These are phyloP conservation scores for Colletotrichum graminicola DNA, from an alignment of 2,329 filamentous ascomycete genomes.

Conservation along the genomic window DNA sequence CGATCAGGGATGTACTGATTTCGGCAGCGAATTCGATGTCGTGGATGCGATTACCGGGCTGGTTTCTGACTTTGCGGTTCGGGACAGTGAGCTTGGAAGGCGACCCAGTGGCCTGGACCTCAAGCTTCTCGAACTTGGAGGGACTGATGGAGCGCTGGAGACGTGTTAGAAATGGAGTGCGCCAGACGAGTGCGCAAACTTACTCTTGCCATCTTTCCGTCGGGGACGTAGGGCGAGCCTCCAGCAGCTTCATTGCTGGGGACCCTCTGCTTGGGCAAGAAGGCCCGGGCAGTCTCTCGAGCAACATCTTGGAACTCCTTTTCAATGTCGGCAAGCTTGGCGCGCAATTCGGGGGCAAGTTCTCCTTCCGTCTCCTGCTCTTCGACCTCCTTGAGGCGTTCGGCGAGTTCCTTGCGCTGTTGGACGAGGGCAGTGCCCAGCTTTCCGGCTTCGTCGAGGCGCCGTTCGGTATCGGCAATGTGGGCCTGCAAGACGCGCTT, in stretches of 20 bases:
- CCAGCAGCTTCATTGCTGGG: conserved; percentile 73
- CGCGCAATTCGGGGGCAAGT: conserved; percentile 83
- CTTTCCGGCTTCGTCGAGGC: conserved; percentile 91
- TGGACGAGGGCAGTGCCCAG: conserved; percentile 88
- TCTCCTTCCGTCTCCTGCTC: conserved; percentile 81
- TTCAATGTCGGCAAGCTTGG: conserved; percentile 88
- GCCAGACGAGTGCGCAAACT: conserved; percentile 46
- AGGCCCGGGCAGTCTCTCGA: conserved; percentile 87
- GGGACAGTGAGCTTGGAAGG: conserved; percentile 91
- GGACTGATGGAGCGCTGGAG: conserved; percentile 76
- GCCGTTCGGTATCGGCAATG: conserved; percentile 89
- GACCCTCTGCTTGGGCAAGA: conserved; percentile 86
- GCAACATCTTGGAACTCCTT: conserved; percentile 96
- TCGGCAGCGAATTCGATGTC: conserved; percentile 99
- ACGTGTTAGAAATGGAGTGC: conserved; percentile 25
- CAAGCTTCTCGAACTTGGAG: conserved; percentile 86
- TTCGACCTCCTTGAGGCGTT: conserved; percentile 87
- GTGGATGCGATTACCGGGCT: conserved; percentile 87
- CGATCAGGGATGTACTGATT: conserved; percentile 92
- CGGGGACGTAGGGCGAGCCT: conserved; percentile 66
- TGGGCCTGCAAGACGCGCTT: conserved; percentile 92
- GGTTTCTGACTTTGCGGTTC: conserved; percentile 89
- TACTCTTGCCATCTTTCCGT: conserved; percentile 66
- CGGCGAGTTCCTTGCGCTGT: conserved; percentile 85
- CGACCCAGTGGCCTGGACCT: conserved; percentile 85